These are phyloP conservation scores for Lasiosphaeria ovina DNA, from an alignment of 495 filamentous ascomycete genomes.

Conservation along the genomic window DNA sequence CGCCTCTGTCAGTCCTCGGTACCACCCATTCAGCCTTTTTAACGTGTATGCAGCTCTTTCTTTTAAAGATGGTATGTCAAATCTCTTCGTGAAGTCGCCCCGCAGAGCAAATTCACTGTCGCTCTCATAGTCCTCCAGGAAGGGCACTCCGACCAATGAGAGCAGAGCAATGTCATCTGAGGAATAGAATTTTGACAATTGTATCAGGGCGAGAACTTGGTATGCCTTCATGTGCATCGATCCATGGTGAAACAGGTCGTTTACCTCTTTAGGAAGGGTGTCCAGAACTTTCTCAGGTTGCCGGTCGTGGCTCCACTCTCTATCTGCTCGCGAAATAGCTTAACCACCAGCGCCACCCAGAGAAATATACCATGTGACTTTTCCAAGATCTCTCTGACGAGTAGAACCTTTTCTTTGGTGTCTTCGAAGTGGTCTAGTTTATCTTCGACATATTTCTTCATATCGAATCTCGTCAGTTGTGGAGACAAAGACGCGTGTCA, in stretches of 20 bases:
- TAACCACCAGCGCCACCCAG: slow-evolving; percentile 16
- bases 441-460: slow-evolving; percentile 20
- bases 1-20: too few relatives aligned
- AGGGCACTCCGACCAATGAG: too few relatives aligned
- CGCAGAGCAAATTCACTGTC: slow-evolving; percentile 1
- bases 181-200: too few relatives aligned
- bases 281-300: neutral
- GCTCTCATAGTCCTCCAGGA: slow-evolving; percentile 7
- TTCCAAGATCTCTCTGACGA: slow-evolving; percentile 2
- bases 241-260: too few relatives aligned
- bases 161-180: too few relatives aligned
- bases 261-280: too few relatives aligned
- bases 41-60: too few relatives aligned
- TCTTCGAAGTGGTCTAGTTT: slow-evolving; percentile 24
- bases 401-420: slow-evolving; percentile 1
- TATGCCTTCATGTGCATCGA: too few relatives aligned
- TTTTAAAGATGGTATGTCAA: too few relatives aligned
- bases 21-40: slow-evolving; percentile 6
- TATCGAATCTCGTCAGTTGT: slow-evolving; percentile 18
- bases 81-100: neutral
- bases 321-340: slow-evolving; percentile 5
- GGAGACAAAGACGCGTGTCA: slow-evolving; percentile 12
- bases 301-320: slow-evolving; percentile 5
- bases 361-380: slow-evolving; percentile 17
- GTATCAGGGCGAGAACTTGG: too few relatives aligned